Conservation (phyloP, 768 basidiomycete species). For the Holtermanniella nyarrowii region DNA sequence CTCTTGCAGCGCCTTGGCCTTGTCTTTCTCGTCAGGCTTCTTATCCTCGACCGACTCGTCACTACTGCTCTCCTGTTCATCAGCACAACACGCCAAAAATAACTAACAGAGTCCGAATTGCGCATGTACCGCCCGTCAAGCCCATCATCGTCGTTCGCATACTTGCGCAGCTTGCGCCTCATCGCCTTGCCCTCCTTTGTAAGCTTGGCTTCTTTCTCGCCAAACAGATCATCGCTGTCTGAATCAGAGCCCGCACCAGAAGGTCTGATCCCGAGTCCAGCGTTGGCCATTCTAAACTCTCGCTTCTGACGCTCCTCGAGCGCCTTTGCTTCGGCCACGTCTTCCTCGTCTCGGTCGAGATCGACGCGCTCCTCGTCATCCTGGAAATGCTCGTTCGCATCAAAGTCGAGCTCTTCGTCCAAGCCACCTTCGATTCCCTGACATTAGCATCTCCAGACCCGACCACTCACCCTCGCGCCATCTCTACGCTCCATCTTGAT, state of each 20-base stretch:
- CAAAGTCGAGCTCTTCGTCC: conserved; percentile 33
- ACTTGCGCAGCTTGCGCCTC: conserved; percentile 24
- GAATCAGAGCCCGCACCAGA: conserved; percentile 22
- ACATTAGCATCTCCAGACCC: neutral
- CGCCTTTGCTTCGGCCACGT: conserved; percentile 27
- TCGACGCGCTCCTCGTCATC: conserved; percentile 35
- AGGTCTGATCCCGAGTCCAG: conserved; percentile 28
- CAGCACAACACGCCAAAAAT: neutral
- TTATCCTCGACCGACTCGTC: neutral
- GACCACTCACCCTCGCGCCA: conserved; percentile 17
- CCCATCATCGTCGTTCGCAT: neutral
- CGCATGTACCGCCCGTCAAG: neutral
- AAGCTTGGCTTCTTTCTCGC: conserved; percentile 11
- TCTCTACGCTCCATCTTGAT: conserved; percentile 18
- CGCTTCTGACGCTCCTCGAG: conserved; percentile 27
- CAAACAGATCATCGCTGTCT: conserved; percentile 24
- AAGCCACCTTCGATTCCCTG: conserved; percentile 33
- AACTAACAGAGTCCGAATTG: neutral
- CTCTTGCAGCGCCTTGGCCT: too few relatives aligned
- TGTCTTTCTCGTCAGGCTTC: neutral
- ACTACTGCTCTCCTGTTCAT: neutral
- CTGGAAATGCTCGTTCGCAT: conserved; percentile 29
- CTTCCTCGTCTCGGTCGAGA: conserved; percentile 29
- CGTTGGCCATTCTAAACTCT: conserved; percentile 30
- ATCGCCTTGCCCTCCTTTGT: conserved; percentile 25